Evolutionary conservation across 2,329 filamentous ascomycete species (phyloP).

Genomic region (Aspergillus piperis): DNA sequence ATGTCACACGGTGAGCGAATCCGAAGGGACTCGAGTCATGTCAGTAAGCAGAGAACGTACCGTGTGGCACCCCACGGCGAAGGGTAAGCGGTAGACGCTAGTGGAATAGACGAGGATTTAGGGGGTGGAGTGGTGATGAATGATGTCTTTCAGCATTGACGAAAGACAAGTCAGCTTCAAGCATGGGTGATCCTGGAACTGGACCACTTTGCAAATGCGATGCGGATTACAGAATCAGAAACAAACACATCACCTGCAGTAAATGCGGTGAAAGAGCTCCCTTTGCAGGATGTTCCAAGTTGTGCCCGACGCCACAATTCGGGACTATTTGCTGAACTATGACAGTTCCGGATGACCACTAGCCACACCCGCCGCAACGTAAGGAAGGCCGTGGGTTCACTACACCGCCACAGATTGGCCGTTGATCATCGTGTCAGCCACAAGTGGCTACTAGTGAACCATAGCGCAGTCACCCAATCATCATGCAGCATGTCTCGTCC

Average conservation of each 20-base stretch:
- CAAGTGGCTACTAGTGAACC: slow-evolving; percentile 18
- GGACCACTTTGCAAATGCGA: background rate
- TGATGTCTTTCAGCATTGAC: background rate
- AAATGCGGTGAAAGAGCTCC: background rate
- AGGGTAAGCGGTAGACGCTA: background rate
- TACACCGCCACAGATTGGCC: slow-evolving; percentile 22
- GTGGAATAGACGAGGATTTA: background rate
- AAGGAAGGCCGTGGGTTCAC: background rate
- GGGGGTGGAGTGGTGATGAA: background rate
- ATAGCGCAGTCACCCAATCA: slow-evolving; percentile 1
- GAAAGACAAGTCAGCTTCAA: background rate
- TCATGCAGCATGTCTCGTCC: background rate
- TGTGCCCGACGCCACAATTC: background rate
- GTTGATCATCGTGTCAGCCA: slow-evolving; percentile 16
- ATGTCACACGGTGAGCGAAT: background rate
- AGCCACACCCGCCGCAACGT: background rate
- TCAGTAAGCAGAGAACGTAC: background rate
- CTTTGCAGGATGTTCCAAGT: background rate
- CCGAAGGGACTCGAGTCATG: background rate
- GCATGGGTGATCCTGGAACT: background rate
- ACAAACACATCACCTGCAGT: background rate
- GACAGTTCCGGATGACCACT: background rate
- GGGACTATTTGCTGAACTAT: slow-evolving; percentile 1
- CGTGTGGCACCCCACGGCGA: background rate
- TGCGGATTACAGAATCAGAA: background rate